These are phyloP conservation scores for Aureobasidium sp. DNA, from an alignment of 2,329 filamentous ascomycete genomes.

Conservation along the genomic window DNA sequence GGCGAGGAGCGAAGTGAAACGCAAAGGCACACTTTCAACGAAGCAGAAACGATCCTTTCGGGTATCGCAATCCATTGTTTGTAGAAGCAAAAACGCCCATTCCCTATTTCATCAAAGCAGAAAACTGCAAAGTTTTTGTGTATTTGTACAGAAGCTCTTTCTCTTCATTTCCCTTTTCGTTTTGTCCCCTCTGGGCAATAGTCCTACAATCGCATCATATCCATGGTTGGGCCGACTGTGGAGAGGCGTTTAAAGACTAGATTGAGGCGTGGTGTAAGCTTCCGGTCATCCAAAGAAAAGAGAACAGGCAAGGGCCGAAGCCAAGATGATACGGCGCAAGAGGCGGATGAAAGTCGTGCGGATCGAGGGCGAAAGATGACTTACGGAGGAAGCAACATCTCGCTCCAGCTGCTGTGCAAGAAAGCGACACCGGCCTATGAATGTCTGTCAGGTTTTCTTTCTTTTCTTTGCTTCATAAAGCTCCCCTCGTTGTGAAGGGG, in stretches of 20 bases:
- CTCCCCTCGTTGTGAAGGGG: too few species aligned
- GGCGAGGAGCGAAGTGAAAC: not conserved
- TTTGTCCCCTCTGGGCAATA: not conserved
- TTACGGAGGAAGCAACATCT: constrained; percentile 42
- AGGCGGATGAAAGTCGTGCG: too few species aligned
- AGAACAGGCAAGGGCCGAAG: too few species aligned
- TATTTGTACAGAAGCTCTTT: not conserved
- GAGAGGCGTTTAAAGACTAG: not conserved
- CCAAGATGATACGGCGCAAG: not conserved
- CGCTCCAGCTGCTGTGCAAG: constrained; percentile 44
- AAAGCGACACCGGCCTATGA: constrained; percentile 42
- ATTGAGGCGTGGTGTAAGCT: not conserved
- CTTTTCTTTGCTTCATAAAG: not conserved
- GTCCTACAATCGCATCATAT: not conserved
- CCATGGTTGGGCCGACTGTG: not conserved
- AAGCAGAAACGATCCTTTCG: not conserved
- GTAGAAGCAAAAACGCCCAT: not conserved
- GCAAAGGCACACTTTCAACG: not conserved
- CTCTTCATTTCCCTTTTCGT: not conserved
- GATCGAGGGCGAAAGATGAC: constrained; percentile 7
- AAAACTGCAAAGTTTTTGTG: not conserved
- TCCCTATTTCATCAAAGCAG: not conserved
- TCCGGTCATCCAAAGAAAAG: not conserved
- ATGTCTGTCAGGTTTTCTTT: not conserved
- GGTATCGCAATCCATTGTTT: not conserved